phyloP scores from a whole-genome alignment of 1,284 basidiomycete species.

The Trichosporon asahii region DNA sequence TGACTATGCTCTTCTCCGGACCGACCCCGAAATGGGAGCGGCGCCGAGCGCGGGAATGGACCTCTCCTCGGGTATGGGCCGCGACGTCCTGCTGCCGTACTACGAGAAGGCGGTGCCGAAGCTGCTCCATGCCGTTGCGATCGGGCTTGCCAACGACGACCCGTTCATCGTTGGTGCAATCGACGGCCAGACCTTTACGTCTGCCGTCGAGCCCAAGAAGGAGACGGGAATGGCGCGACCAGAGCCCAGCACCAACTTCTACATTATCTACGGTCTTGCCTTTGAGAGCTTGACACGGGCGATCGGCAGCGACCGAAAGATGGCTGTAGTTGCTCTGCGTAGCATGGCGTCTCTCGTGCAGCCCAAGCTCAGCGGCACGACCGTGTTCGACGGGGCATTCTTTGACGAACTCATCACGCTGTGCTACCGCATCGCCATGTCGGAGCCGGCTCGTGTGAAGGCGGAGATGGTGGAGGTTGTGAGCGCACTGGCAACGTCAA shows the following conservation, averaged over 20 bases:
- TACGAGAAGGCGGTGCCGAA: conserved; percentile 78
- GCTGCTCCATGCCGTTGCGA: conserved; percentile 82
- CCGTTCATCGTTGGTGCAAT: conserved; percentile 71
- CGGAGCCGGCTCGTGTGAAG: conserved; percentile 72
- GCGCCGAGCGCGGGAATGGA: conserved; percentile 70
- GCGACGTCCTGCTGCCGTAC: conserved; percentile 89
- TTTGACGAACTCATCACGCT: conserved; percentile 88
- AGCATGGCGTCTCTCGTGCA: conserved; percentile 74
- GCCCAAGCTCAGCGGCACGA: conserved; percentile 74
- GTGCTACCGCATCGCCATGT: conserved; percentile 84
- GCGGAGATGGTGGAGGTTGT: conserved; percentile 72
- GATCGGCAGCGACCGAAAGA: conserved; percentile 56
- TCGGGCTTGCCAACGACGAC: conserved; percentile 70
- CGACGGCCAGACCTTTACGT: conserved; percentile 63
- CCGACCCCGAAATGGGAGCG: conserved; percentile 75
- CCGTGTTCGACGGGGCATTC: conserved; percentile 71
- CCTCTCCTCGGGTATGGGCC: conserved; percentile 76
- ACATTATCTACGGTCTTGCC: conserved; percentile 83
- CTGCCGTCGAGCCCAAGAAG: conserved; percentile 23
- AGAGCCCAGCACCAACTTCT: conserved; percentile 80
- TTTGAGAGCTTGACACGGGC: conserved; percentile 80
- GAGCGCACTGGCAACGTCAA: conserved; percentile 60
- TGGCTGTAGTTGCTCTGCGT: conserved; percentile 65
- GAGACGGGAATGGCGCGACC: conserved; percentile 50
- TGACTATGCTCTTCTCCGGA: conserved; percentile 86